A percentile compares a stretch with the other conserved stretches of the same genome.
phyloP scores from a whole-genome alignment of 2,329 filamentous ascomycete genomes.

The Monosporascus sp. region DNA sequence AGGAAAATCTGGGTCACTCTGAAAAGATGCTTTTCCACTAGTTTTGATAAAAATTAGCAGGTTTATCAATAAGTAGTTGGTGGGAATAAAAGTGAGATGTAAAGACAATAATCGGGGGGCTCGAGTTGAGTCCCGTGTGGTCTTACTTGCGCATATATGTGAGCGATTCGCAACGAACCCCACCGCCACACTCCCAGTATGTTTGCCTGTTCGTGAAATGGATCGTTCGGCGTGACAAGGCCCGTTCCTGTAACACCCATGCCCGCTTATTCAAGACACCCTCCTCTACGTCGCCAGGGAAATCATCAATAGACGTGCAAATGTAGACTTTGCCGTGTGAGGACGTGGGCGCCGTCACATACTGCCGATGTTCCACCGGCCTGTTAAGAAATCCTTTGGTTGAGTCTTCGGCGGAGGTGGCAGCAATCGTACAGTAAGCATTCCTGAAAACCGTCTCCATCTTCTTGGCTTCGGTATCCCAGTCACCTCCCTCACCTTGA shows the following conservation, averaged over 20 bases:
- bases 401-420: neutral
- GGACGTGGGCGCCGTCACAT: neutral
- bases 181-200: conserved; percentile 14
- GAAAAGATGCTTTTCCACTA: too few relatives aligned
- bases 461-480: neutral
- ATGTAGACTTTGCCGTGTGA: conserved; percentile 1
- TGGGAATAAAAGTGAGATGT: too few relatives aligned
- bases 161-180: conserved; percentile 11
- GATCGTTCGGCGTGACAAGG: conserved; percentile 9
- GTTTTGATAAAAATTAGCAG: too few relatives aligned
- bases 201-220: conserved; percentile 8
- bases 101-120: too few relatives aligned
- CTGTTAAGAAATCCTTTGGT: neutral
- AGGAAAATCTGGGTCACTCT: too few relatives aligned
- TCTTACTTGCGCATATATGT: neutral
- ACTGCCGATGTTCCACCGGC: neutral
- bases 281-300: conserved; percentile 6
- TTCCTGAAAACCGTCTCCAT: neutral
- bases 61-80: too few relatives aligned
- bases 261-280: conserved; percentile 5
- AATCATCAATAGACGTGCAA: conserved; percentile 8
- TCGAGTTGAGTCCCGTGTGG: too few relatives aligned
- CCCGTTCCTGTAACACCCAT: conserved; percentile 14
- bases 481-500: conserved; percentile 1
- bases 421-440: conserved; percentile 2